phyloP scores from a whole-genome alignment of 345 rosid species.

The Sonneratia caseolaris region DNA sequence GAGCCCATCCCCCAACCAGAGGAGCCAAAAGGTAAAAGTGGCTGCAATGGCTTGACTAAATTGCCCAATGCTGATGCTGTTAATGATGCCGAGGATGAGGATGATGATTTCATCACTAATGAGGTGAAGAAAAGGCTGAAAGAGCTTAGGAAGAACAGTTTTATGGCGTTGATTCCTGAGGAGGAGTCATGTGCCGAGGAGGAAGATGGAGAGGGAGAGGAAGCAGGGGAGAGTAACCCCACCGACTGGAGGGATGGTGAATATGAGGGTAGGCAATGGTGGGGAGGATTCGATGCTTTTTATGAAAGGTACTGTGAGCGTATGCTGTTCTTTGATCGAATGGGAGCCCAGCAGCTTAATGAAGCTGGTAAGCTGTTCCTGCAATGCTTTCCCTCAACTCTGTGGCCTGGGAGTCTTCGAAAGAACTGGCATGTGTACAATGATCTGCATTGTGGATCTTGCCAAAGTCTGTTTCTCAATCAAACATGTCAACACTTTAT shows the following conservation, averaged over 20 bases:
- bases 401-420: not conserved
- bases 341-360: constrained; percentile 54
- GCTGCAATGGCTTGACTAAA: constrained; percentile 24
- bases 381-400: not conserved
- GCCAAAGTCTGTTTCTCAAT: too few species aligned
- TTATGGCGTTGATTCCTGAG: constrained; percentile 91
- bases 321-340: constrained; percentile 76
- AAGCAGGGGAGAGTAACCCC: constrained; percentile 49
- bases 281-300: constrained; percentile 89
- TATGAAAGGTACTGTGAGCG: constrained; percentile 81
- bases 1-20: constrained; percentile 23
- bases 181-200: constrained; percentile 63
- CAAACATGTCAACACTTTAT: not conserved
- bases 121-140: constrained; percentile 90
- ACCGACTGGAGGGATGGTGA: constrained; percentile 84
- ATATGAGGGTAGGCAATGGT: constrained; percentile 87
- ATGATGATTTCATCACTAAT: constrained; percentile 57
- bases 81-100: constrained; percentile 66
- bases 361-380: constrained; percentile 34
- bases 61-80: constrained; percentile 27
- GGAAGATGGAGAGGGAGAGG: constrained; percentile 51
- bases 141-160: constrained; percentile 82
- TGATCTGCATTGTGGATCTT: not conserved
- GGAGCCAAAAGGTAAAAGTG: constrained; percentile 34
- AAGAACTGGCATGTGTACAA: not conserved